These are phyloP conservation scores for Cetradonia linearis DNA, from an alignment of 495 filamentous ascomycete species.

Conservation along the genomic window DNA sequence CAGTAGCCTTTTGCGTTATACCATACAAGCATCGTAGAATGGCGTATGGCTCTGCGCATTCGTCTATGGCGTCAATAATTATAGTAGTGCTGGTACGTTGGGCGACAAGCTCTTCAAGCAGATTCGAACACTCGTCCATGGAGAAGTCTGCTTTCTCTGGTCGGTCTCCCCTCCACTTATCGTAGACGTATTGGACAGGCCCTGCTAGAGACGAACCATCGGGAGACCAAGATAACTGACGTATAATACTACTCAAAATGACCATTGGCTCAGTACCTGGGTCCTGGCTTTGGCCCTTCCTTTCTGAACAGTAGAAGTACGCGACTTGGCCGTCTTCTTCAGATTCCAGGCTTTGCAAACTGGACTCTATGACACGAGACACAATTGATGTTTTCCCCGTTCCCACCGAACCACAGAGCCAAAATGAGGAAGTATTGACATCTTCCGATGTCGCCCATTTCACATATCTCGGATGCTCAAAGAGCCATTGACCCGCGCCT, in stretches of 20 bases:
- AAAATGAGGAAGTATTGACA: background rate
- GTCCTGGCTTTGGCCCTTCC: background rate
- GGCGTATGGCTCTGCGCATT: background rate
- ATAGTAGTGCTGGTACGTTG: background rate
- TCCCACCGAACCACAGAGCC: background rate
- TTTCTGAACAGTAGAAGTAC: background rate
- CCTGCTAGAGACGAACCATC: background rate
- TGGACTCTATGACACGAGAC: background rate
- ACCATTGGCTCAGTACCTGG: background rate
- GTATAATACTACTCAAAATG: background rate
- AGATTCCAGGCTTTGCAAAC: background rate
- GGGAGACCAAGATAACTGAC: background rate
- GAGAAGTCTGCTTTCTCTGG: background rate
- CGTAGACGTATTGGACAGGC: background rate
- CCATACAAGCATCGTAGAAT: background rate
- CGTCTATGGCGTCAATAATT: background rate
- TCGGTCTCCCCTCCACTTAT: background rate
- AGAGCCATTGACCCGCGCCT: background rate
- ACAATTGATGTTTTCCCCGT: background rate
- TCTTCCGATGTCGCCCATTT: background rate
- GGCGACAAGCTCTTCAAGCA: background rate
- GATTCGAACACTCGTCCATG: background rate
- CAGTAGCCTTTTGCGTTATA: background rate
- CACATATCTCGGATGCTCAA: background rate
- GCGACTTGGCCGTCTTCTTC: background rate